Evolutionary conservation across 768 basidiomycete species (phyloP).

Genomic region (Hortiboletus flavorubellus): DNA sequence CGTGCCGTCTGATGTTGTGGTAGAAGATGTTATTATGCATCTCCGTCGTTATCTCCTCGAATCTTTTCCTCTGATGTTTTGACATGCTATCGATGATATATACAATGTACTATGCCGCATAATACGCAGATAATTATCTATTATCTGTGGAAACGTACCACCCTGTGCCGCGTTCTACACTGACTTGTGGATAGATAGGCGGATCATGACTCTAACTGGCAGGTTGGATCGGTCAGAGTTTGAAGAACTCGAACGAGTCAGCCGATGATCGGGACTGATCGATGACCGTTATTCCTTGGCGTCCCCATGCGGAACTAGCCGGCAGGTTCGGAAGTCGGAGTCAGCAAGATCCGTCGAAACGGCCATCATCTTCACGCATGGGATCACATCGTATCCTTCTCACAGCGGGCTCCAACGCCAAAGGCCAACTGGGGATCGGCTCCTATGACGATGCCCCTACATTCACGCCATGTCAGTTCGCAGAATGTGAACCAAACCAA

Average conservation of each 20-base stretch:
- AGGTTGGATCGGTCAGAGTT: too few species aligned
- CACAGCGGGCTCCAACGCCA: constrained; percentile 48
- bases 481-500: constrained; percentile 11
- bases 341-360: background rate
- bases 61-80: constrained; percentile 12
- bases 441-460: constrained; percentile 37
- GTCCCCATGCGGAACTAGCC: too few species aligned
- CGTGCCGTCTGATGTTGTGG: background rate
- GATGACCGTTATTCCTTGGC: too few species aligned
- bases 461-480: constrained; percentile 39
- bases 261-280: too few species aligned
- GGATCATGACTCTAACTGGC: too few species aligned
- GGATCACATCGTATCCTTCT: constrained; percentile 23
- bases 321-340: background rate
- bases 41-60: constrained; percentile 11
- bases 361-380: background rate
- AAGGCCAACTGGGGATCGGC: constrained; percentile 45
- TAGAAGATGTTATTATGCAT: background rate
- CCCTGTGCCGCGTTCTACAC: background rate
- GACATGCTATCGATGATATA: constrained; percentile 10
- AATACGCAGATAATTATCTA: background rate
- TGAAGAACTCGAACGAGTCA: too few species aligned
- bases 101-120: constrained; percentile 18
- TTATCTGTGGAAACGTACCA: background rate
- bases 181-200: background rate